Conservation (phyloP, 179 eudicot species). For the Monotropa hypopitys region DNA sequence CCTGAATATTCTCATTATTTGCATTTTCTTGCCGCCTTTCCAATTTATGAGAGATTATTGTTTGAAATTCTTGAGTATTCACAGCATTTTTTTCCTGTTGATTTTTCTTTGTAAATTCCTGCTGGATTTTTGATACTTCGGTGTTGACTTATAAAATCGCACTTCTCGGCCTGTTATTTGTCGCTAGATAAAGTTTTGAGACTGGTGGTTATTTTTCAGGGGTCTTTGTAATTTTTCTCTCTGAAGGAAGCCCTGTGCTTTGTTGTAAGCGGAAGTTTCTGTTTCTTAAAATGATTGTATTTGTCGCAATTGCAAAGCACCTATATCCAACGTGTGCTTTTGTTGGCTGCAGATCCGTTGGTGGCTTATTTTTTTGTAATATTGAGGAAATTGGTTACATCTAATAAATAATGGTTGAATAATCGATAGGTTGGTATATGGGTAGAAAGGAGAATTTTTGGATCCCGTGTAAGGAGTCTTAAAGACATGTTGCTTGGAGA, state of each 20-base stretch:
- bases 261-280: not conserved
- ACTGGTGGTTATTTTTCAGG: not conserved
- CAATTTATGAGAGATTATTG: not conserved
- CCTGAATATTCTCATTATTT: not conserved
- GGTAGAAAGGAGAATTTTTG: conserved; percentile 90
- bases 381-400: conserved; percentile 1
- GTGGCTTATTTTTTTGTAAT: not conserved
- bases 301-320: not conserved
- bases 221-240: not conserved
- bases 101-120: not conserved
- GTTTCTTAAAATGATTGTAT: not conserved
- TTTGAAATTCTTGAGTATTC: not conserved
- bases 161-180: conserved; percentile 1
- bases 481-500: conserved; percentile 70
- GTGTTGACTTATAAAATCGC: not conserved
- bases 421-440: conserved; percentile 62
- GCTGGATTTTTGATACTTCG: not conserved
- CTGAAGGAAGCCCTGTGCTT: not conserved
- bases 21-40: not conserved
- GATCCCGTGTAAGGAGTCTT: conserved; percentile 52
- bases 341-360: not conserved
- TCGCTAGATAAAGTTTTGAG: not conserved
- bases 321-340: not conserved
- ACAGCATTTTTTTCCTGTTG: not conserved
- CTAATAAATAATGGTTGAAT: conserved; percentile 1